A percentile compares a stretch with the other conserved stretches of the same genome.
These are phyloP conservation scores for Trichosporon sp. DNA, from an alignment of 1,284 basidiomycete species.

Conservation along the genomic window DNA sequence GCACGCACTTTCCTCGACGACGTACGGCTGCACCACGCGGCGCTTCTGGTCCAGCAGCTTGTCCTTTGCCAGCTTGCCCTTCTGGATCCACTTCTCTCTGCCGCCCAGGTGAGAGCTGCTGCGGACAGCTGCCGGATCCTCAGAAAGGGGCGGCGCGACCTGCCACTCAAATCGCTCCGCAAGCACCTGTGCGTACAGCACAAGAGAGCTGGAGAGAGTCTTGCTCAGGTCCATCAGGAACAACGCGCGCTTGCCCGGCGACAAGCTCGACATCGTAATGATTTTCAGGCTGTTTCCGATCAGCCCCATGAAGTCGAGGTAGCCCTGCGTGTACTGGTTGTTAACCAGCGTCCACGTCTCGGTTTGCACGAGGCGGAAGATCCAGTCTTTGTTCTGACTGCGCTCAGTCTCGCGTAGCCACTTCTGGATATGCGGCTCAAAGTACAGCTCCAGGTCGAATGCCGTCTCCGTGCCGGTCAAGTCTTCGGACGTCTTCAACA, in stretches of 20 bases:
- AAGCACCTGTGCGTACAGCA: slow-evolving; percentile 43
- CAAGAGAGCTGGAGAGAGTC: slow-evolving; percentile 37
- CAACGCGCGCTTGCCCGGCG: slow-evolving; percentile 44
- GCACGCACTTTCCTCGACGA: slow-evolving; percentile 20
- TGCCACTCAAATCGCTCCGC: slow-evolving; percentile 40
- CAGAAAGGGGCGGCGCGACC: slow-evolving; percentile 21
- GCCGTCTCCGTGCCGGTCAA: slow-evolving; percentile 32
- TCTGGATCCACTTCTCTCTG: slow-evolving; percentile 47
- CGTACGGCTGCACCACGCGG: slow-evolving; percentile 10
- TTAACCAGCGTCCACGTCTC: slow-evolving; percentile 30
- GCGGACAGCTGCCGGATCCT: not conserved
- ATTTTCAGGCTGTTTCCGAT: slow-evolving; percentile 37
- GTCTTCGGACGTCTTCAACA: slow-evolving; percentile 40
- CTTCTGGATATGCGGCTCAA: slow-evolving; percentile 46
- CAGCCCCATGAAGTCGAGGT: slow-evolving; percentile 47
- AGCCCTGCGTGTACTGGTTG: slow-evolving; percentile 42
- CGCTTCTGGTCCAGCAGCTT: slow-evolving; percentile 23
- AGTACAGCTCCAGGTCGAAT: slow-evolving; percentile 45
- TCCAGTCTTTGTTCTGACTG: slow-evolving; percentile 45
- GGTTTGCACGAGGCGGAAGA: slow-evolving; percentile 44
- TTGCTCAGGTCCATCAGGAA: slow-evolving; percentile 47
- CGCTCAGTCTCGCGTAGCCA: slow-evolving; percentile 45
- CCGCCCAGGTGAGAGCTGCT: slow-evolving; percentile 20
- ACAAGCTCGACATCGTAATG: slow-evolving; percentile 40
- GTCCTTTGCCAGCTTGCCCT: slow-evolving; percentile 44